Conservation (phyloP, 345 rosid genomes). For the Camelina sativa region DNA sequence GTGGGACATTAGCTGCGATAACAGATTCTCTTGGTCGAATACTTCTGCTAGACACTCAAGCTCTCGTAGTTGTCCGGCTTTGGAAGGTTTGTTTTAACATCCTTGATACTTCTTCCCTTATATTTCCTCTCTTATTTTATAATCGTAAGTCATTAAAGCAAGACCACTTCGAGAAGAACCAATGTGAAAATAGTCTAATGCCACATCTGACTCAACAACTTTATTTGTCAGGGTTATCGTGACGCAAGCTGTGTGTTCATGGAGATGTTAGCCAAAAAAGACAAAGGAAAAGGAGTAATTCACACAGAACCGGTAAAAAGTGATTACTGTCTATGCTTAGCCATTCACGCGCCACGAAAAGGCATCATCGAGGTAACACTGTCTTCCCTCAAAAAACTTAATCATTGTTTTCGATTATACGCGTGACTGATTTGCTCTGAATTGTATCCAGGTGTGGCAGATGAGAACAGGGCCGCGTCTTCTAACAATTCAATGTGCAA, state of each 20-base stretch:
- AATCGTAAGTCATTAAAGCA: too few species aligned
- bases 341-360: constrained; percentile 96
- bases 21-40: constrained; percentile 99
- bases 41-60: constrained; percentile 92
- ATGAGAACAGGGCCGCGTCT: constrained; percentile 96
- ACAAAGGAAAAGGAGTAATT: constrained; percentile 54
- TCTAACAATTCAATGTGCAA: constrained; percentile 67
- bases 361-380: constrained; percentile 81
- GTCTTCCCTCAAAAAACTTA: neutral
- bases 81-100: constrained; percentile 75
- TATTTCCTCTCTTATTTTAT: too few species aligned
- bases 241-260: constrained; percentile 92
- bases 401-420: neutral
- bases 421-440: neutral
- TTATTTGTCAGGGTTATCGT: constrained; percentile 76
- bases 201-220: neutral
- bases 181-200: too few species aligned
- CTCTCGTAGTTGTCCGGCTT: constrained; percentile 88
- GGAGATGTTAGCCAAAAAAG: constrained; percentile 83
- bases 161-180: too few species aligned
- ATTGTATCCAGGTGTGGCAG: constrained; percentile 84
- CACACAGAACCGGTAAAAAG: constrained; percentile 64
- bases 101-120: neutral
- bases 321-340: constrained; percentile 91
- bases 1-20: constrained; percentile 97